phyloP scores from a whole-genome alignment of 495 filamentous ascomycete species.

The Entonaema liquescens region DNA sequence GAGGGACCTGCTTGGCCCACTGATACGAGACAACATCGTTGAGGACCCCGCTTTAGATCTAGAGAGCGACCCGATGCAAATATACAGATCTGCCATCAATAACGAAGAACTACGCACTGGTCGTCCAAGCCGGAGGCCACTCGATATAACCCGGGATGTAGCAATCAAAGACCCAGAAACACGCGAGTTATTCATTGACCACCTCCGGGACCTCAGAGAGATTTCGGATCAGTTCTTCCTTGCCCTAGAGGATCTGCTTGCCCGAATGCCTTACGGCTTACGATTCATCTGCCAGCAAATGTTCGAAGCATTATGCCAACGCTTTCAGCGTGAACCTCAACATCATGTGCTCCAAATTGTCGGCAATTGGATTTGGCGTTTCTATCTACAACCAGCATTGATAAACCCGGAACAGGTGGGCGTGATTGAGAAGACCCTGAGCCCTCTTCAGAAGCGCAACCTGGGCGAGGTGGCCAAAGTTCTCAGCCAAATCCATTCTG shows the following conservation, averaged over 20 bases:
- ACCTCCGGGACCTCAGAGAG: conserved; percentile 91
- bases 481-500: conserved; percentile 83
- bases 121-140: conserved; percentile 75
- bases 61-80: conserved; percentile 97
- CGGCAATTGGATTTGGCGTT: conserved; percentile 90
- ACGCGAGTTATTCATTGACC: conserved; percentile 87
- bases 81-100: conserved; percentile 92
- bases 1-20: conserved; percentile 79
- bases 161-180: conserved; percentile 95
- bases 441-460: conserved; percentile 92
- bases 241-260: conserved; percentile 80
- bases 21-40: conserved; percentile 88
- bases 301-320: conserved; percentile 76
- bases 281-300: conserved; percentile 89
- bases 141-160: conserved; percentile 86
- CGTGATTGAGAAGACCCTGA: conserved; percentile 84
- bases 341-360: conserved; percentile 82
- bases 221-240: conserved; percentile 89
- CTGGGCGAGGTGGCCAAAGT: conserved; percentile 91
- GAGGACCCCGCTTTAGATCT: conserved; percentile 90
- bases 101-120: conserved; percentile 96
- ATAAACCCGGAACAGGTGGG: conserved; percentile 88
- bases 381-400: conserved; percentile 90
- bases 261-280: conserved; percentile 91
- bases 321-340: conserved; percentile 82